A percentile compares a stretch with the other conserved stretches of the same genome.
phyloP scores from a whole-genome alignment of 2,329 filamentous ascomycete genomes.

The Alternaria arborescens region DNA sequence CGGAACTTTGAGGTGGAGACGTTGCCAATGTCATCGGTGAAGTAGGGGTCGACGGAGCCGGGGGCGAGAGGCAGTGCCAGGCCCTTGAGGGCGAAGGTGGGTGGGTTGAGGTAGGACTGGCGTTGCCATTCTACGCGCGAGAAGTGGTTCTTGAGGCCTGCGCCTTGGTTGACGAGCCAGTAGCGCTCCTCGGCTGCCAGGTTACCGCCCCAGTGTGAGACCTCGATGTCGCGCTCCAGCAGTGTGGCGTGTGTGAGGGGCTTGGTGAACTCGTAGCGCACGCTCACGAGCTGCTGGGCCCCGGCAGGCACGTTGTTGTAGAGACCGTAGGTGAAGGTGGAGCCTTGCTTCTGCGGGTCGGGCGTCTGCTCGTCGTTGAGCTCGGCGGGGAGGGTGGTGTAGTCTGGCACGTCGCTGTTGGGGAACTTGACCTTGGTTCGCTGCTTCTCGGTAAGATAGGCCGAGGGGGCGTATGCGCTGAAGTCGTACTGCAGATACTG shows the following conservation, averaged over 20 bases:
- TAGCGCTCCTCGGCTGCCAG: constrained; percentile 94
- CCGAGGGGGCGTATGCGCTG: constrained; percentile 83
- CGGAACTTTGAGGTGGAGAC: constrained; percentile 93
- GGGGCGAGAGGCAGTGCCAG: constrained; percentile 80
- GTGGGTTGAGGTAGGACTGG: constrained; percentile 74
- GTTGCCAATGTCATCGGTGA: constrained; percentile 95
- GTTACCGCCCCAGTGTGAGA: constrained; percentile 98
- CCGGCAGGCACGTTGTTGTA: constrained; percentile 85
- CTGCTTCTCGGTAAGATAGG: constrained; percentile 88
- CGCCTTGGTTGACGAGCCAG: constrained; percentile 85
- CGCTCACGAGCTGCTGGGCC: constrained; percentile 73
- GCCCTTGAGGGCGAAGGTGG: constrained; percentile 80
- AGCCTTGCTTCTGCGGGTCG: constrained; percentile 82
- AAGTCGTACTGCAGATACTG: constrained; percentile 89
- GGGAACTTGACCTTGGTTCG: constrained; percentile 97
- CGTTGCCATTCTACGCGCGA: constrained; percentile 60
- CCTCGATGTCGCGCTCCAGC: constrained; percentile 90
- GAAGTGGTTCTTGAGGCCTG: constrained; percentile 68
- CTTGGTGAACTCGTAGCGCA: constrained; percentile 96
- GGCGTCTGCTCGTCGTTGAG: constrained; percentile 67
- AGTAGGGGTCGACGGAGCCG: constrained; percentile 89
- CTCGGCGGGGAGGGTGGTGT: constrained; percentile 73
- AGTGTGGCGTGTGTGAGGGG: constrained; percentile 81
- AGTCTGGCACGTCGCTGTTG: constrained; percentile 80
- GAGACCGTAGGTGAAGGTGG: constrained; percentile 87